A percentile compares a stretch with the other conserved stretches of the same genome.
Evolutionary conservation across 371 early-diverging fungal genomes (phyloP).

Genomic region (Rhizomucor miehei): DNA sequence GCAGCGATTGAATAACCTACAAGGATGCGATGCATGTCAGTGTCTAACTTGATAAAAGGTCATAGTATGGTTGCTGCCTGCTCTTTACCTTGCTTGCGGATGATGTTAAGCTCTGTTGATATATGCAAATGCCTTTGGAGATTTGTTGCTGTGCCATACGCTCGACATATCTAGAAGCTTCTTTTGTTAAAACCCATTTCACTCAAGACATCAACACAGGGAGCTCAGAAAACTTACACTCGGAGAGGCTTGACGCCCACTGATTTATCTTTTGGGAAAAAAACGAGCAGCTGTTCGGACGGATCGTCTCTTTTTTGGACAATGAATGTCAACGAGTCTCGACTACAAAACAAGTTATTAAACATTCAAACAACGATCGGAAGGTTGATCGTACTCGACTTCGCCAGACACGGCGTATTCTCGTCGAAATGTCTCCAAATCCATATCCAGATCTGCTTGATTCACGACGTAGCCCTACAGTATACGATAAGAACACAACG

Average conservation of each 20-base stretch:
- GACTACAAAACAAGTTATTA: constrained; percentile 43
- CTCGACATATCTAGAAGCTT: constrained; percentile 61
- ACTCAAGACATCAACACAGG: not conserved
- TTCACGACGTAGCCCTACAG: constrained; percentile 83
- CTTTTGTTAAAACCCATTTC: not conserved
- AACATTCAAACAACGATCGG: not conserved
- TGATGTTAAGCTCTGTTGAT: constrained; percentile 80
- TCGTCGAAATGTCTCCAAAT: constrained; percentile 78
- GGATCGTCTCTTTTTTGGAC: constrained; percentile 83
- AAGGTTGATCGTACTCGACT: constrained; percentile 67
- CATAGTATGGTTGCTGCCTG: too few relatives aligned
- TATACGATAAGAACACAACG: constrained; percentile 11
- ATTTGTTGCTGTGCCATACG: constrained; percentile 85
- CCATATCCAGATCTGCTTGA: constrained; percentile 77
- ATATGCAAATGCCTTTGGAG: constrained; percentile 83
- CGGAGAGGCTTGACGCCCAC: constrained; percentile 92
- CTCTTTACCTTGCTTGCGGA: constrained; percentile 87
- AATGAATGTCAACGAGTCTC: constrained; percentile 79
- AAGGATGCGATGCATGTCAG: not conserved
- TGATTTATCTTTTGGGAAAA: constrained; percentile 88
- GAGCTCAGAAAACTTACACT: constrained; percentile 59
- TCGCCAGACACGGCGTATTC: constrained; percentile 69
- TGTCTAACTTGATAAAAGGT: too few relatives aligned
- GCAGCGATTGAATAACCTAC: constrained; percentile 61
- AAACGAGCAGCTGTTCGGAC: constrained; percentile 84